Percentiles rank a stretch among this genome's conserved stretches.
Evolutionary conservation across 2,329 filamentous ascomycete genomes (phyloP).

Genomic region (Fusarium proliferatum): DNA sequence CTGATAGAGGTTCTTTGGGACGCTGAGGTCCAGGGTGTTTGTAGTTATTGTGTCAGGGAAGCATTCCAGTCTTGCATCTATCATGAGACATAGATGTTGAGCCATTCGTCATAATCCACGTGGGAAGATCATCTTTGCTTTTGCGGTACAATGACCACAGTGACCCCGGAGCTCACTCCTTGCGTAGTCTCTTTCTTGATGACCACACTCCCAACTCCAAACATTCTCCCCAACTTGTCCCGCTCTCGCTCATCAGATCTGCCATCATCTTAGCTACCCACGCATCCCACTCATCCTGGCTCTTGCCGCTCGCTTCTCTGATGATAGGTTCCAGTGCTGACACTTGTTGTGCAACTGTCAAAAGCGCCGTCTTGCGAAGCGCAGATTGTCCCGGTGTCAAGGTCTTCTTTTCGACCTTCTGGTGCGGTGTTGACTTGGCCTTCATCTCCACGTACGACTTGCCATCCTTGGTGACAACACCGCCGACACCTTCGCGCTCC

Average conservation of each 20-base stretch:
- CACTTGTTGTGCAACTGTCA: slow-evolving; percentile 84
- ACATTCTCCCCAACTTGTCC: slow-evolving; percentile 86
- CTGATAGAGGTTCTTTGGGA: slow-evolving; percentile 1
- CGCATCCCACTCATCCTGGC: slow-evolving; percentile 89
- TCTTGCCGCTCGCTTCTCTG: slow-evolving; percentile 85
- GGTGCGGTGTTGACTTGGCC: slow-evolving; percentile 56
- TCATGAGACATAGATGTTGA: slow-evolving; percentile 25
- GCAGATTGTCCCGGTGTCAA: slow-evolving; percentile 77
- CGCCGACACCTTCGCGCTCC: slow-evolving; percentile 81
- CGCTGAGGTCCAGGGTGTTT: slow-evolving; percentile 2
- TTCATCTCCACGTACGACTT: slow-evolving; percentile 69
- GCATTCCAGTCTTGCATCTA: slow-evolving; percentile 16
- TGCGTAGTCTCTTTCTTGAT: slow-evolving; percentile 73
- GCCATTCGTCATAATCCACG: slow-evolving; percentile 9
- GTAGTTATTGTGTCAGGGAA: slow-evolving; percentile 1
- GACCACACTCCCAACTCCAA: slow-evolving; percentile 89
- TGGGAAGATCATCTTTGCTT: slow-evolving; percentile 26
- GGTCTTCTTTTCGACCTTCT: slow-evolving; percentile 58
- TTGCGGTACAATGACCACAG: slow-evolving; percentile 10
- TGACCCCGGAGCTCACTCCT: slow-evolving; percentile 9
- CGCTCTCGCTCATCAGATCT: slow-evolving; percentile 81
- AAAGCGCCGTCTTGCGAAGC: slow-evolving; percentile 80
- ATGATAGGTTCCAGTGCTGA: slow-evolving; percentile 86
- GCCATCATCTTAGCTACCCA: slow-evolving; percentile 91
- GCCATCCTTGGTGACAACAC: slow-evolving; percentile 69